A percentile compares a stretch with the other conserved stretches of the same genome.
Evolutionary conservation across 2,329 filamentous ascomycete species (phyloP).

Genomic region (Aspergillus intermedius): DNA sequence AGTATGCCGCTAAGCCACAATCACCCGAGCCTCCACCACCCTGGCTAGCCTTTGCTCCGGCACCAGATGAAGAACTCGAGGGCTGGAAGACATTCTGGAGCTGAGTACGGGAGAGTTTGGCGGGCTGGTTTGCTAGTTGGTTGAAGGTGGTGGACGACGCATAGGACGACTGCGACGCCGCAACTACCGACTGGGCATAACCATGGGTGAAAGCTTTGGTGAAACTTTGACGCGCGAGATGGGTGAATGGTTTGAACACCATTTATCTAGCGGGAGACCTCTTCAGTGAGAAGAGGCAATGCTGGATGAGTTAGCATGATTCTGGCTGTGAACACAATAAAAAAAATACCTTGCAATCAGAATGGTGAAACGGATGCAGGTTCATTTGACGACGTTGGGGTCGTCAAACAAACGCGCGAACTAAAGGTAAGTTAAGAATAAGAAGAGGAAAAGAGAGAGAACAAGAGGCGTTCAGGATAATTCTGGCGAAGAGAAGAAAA

Average conservation of each 20-base stretch:
- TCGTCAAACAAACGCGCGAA: slow-evolving; percentile 85
- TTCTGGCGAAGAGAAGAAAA: not conserved
- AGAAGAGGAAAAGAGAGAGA: not conserved
- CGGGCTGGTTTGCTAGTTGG: slow-evolving; percentile 46
- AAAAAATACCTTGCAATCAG: slow-evolving; percentile 58
- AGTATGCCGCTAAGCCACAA: slow-evolving; percentile 79
- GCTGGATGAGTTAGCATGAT: slow-evolving; percentile 21
- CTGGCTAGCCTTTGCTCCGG: slow-evolving; percentile 52
- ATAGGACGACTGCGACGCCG: slow-evolving; percentile 82
- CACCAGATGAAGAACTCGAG: slow-evolving; percentile 46
- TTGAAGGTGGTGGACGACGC: slow-evolving; percentile 57
- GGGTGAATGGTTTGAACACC: slow-evolving; percentile 63
- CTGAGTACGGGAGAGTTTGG: slow-evolving; percentile 51
- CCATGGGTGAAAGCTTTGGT: slow-evolving; percentile 95
- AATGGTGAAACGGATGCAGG: slow-evolving; percentile 67
- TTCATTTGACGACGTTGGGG: slow-evolving; percentile 88
- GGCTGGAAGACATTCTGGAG: slow-evolving; percentile 71
- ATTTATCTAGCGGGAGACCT: slow-evolving; percentile 75
- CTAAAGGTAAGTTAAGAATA: slow-evolving; percentile 2
- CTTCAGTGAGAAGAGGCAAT: slow-evolving; percentile 58
- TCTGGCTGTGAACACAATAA: not conserved
- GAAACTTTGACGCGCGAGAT: slow-evolving; percentile 95
- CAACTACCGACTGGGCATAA: slow-evolving; percentile 96
- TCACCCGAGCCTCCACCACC: slow-evolving; percentile 50
- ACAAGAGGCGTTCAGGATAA: not conserved